Evolutionary conservation across 768 basidiomycete species (phyloP), one percentile per base, ranked within the genome.

Genomic region (Tricholoma flavovirens): DNA sequence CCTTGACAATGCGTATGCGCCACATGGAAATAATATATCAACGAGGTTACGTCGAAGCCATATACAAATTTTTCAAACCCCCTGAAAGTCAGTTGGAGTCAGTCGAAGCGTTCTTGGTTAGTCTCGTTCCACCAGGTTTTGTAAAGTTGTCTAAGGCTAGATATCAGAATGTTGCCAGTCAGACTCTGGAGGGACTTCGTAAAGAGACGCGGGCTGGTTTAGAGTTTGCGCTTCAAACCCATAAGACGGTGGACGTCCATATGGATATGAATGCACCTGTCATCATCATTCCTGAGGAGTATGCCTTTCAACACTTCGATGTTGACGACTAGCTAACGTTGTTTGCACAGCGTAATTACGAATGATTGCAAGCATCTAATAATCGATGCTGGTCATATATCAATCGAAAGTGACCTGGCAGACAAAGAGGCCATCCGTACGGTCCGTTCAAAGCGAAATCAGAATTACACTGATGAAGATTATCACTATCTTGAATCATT

Each of bases 1-100:
- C 89, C 1, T 75, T 99, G 53, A 90, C 88, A 11, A 82, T 95
- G 48, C 86, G 85, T 55, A 89, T 98, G 90, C 83, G 91, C 10
- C 89, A 96, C 64, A 89, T 96, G 86, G 96, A 98, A 71, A 88
- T 99, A 60, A 90, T 99, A 40, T 99, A 99, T 67, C 93, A 98
- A 67, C 83, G 77, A 65, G 93, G 91, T 22, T 98, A 96, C 67
- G 80, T 98, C 26, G 97, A 98, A 73, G 90, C 90, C 2, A 82
- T 98, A 19, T 87, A 88, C 64, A 82, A 78, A 59, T 99, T 98
- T 73, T 87, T 99, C 73, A 90, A 87, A 66, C 96, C 94, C 2
- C 96, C 97, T 2, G 86, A 86, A 42, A 96, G 89, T 69, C 95
- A 98, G 67, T 71, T 99, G 54, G 94, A 98, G 70, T 96, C 94